phyloP scores from a whole-genome alignment of 2,329 filamentous ascomycete species.

The Trichoderma pleuroti region DNA sequence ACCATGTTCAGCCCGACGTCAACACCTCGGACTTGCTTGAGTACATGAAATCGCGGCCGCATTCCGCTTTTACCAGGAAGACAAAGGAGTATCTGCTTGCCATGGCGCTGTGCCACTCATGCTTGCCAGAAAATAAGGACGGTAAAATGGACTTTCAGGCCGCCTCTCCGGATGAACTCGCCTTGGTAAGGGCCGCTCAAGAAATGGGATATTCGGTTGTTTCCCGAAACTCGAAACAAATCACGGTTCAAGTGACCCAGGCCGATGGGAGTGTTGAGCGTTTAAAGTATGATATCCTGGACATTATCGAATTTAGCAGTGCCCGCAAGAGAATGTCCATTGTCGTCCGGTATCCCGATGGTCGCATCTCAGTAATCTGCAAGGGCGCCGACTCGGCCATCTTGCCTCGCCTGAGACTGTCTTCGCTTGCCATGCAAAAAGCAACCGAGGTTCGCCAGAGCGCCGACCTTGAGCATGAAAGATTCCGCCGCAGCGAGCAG shows the following conservation, averaged over 20 bases:
- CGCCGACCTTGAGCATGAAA: conserved; percentile 55
- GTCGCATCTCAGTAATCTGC: conserved; percentile 76
- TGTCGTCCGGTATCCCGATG: conserved; percentile 79
- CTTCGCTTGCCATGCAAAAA: conserved; percentile 72
- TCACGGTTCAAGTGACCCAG: conserved; percentile 50
- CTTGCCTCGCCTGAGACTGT: conserved; percentile 70
- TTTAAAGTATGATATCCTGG: conserved; percentile 73
- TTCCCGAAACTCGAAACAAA: conserved; percentile 67
- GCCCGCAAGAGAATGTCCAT: conserved; percentile 89
- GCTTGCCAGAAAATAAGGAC: conserved; percentile 71
- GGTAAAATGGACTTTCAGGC: conserved; percentile 79
- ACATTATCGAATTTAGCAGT: conserved; percentile 89
- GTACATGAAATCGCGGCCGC: conserved; percentile 71
- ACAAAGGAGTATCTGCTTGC: conserved; percentile 79
- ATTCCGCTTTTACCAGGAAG: conserved; percentile 73
- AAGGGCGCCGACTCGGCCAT: conserved; percentile 88
- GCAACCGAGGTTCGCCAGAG: conserved; percentile 62
- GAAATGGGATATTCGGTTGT: conserved; percentile 78
- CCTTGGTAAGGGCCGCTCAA: conserved; percentile 77
- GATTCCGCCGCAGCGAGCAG: conserved; percentile 54
- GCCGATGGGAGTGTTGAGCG: conserved; percentile 40
- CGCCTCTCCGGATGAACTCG: conserved; percentile 85
- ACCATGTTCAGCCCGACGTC: conserved; percentile 52
- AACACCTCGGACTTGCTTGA: conserved; percentile 72
- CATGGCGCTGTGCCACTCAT: conserved; percentile 86